A percentile compares a stretch with the other conserved stretches of the same genome.
Evolutionary conservation across 2,329 filamentous ascomycete genomes (phyloP).

Genomic region (Anisogramma anomala): DNA sequence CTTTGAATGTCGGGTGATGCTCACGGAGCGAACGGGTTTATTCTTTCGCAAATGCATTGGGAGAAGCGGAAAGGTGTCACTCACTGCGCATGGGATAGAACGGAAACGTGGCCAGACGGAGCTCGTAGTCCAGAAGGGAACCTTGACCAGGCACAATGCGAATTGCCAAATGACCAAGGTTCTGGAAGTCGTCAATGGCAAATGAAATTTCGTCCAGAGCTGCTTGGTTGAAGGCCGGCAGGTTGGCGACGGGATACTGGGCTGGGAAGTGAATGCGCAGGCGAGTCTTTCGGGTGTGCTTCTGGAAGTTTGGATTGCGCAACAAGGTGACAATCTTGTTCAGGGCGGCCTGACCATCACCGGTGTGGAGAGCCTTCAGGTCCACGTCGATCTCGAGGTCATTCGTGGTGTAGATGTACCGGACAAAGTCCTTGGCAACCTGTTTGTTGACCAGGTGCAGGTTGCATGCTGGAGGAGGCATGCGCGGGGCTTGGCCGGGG

Average conservation of each 20-base stretch:
- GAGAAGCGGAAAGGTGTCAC: background rate
- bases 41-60: background rate
- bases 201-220: constrained; percentile 6
- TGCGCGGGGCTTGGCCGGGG: background rate
- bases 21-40: background rate
- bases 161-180: constrained; percentile 1
- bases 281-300: constrained; percentile 4
- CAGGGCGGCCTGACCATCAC: background rate
- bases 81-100: constrained; percentile 10
- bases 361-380: constrained; percentile 7
- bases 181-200: constrained; percentile 5
- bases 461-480: background rate
- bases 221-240: constrained; percentile 10
- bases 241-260: constrained; percentile 7
- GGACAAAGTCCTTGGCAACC: constrained; percentile 9
- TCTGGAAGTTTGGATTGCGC: constrained; percentile 7
- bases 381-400: constrained; percentile 9
- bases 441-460: constrained; percentile 11
- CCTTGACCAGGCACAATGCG: constrained; percentile 9
- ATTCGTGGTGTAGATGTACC: constrained; percentile 12
- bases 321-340: constrained; percentile 1
- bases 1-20: background rate
- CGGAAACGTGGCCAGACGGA: constrained; percentile 9
- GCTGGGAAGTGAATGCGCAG: constrained; percentile 13
- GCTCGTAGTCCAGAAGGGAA: constrained; percentile 8